Evolutionary conservation across 2,329 filamentous ascomycete species (phyloP).

Genomic region (Trichoderma koningii): DNA sequence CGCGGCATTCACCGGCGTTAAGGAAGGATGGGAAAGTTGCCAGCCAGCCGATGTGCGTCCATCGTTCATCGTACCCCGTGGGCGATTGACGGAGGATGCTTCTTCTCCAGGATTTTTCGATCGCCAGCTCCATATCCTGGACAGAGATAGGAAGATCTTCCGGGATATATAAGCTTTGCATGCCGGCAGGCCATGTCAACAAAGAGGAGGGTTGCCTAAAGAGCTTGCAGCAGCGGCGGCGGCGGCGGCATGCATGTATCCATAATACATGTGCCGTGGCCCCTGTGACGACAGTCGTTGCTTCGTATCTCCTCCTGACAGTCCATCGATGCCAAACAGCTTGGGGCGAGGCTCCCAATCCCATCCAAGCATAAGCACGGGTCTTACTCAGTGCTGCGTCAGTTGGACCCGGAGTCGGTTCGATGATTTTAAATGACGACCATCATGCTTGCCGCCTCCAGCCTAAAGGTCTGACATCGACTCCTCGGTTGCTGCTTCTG

Average conservation of each 20-base stretch:
- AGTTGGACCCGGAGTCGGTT: not conserved
- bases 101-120: not conserved
- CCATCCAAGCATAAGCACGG: not conserved
- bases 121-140: not conserved
- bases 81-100: not conserved
- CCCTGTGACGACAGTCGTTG: not conserved
- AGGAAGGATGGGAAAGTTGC: constrained; percentile 1
- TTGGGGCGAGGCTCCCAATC: not conserved
- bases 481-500: constrained; percentile 48
- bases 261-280: not conserved
- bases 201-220: not conserved
- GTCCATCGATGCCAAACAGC: not conserved
- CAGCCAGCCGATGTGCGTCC: too few species aligned
- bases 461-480: constrained; percentile 12
- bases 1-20: not conserved
- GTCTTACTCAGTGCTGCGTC: not conserved
- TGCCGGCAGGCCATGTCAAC: not conserved
- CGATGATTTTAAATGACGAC: not conserved
- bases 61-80: not conserved
- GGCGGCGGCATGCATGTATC: not conserved
- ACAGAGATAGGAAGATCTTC: not conserved
- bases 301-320: not conserved
- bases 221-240: not conserved
- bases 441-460: not conserved
- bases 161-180: not conserved